phyloP scores from a whole-genome alignment of 768 basidiomycete genomes.

The Mrakia gelida region DNA sequence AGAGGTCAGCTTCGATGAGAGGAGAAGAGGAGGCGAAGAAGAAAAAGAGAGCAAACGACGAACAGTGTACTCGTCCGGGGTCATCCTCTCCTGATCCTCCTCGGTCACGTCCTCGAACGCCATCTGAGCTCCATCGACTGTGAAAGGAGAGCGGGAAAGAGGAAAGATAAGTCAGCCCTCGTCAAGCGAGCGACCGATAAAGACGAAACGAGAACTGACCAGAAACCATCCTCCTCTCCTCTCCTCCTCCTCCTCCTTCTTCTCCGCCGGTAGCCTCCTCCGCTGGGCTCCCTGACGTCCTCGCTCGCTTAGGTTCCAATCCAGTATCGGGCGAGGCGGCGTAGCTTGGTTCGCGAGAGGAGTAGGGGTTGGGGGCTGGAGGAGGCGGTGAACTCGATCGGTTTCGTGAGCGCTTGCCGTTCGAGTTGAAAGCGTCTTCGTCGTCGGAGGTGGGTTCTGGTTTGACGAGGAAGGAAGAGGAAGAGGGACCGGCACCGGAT shows the following conservation, averaged over 20 bases:
- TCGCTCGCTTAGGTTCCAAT: not conserved
- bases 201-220: constrained; percentile 32
- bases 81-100: constrained; percentile 88
- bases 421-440: constrained; percentile 9
- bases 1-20: constrained; percentile 34
- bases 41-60: constrained; percentile 28
- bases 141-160: not conserved
- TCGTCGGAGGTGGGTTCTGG: not conserved
- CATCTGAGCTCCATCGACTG: constrained; percentile 68
- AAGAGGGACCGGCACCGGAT: not conserved
- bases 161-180: not conserved
- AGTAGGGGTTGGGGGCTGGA: not conserved
- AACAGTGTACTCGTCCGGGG: constrained; percentile 85
- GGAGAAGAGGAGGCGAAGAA: constrained; percentile 24
- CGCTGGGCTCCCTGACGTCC: not conserved
- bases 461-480: not conserved
- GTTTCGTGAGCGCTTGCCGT: constrained; percentile 1
- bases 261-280: not conserved
- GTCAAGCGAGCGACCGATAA: not conserved
- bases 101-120: constrained; percentile 78
- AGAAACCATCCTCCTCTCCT: constrained; percentile 29
- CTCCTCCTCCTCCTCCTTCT: not conserved
- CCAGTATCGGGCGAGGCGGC: not conserved
- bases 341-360: not conserved
- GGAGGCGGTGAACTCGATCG: not conserved